Percentiles rank a stretch among this genome's conserved stretches.
Conservation (phyloP, 768 basidiomycete genomes). For the Boletus reticulatus region DNA sequence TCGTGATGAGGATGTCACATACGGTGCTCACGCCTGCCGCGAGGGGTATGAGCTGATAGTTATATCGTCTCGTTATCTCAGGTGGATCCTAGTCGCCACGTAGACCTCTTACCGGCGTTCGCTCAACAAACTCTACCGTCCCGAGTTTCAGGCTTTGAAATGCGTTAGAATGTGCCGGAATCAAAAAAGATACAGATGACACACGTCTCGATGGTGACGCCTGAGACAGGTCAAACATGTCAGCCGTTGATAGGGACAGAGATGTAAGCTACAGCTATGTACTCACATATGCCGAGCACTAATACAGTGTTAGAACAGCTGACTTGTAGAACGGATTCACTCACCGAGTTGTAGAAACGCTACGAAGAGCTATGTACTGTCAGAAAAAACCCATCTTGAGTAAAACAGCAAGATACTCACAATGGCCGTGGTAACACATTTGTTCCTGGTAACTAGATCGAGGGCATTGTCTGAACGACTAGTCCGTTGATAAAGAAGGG, state of each 20-base stretch:
- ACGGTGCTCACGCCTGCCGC: slow-evolving; percentile 1
- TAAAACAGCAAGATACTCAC: neutral
- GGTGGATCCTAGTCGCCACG: too few relatives aligned
- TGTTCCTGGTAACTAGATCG: slow-evolving; percentile 5
- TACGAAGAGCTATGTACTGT: neutral
- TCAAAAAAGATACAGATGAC: neutral
- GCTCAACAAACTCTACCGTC: slow-evolving; percentile 5
- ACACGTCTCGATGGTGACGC: neutral
- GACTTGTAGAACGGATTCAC: neutral
- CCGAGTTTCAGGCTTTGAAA: neutral
- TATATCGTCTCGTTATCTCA: neutral
- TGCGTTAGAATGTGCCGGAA: neutral
- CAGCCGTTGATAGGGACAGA: neutral
- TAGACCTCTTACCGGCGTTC: slow-evolving; percentile 3
- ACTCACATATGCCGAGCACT: slow-evolving; percentile 12
- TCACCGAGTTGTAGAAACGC: slow-evolving; percentile 2
- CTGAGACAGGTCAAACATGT: neutral
- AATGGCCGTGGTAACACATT: neutral
- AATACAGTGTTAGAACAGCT: neutral
- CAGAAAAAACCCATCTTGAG: neutral
- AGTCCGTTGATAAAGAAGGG: neutral
- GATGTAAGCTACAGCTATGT: neutral
- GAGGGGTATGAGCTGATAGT: slow-evolving; percentile 6
- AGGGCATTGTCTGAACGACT: neutral
- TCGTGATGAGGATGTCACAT: slow-evolving; percentile 13